Base-by-base conservation (phyloP, 148 eudicot genomes). In the Amaranthus palmeri region DNA sequence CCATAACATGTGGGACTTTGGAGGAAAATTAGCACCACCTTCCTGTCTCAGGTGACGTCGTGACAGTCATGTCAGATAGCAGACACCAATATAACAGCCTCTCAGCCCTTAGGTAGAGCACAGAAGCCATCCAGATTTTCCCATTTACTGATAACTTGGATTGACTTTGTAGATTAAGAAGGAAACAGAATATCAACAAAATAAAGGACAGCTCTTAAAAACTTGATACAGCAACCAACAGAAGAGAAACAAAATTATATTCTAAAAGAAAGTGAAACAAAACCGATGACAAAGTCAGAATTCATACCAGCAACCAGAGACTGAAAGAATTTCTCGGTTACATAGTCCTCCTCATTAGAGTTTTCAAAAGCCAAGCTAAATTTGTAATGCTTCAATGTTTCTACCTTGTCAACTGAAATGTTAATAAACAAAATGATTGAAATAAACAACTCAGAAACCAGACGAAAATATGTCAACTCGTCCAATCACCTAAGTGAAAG, bases 301-400 rank as follows among this genome's bases (percentile, higher is more conserved):
- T 56, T 54, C 74, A 61, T 91, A 93, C 98, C 98, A 71, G 98
- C 92, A 75, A 93, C 98, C 68, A 93, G 98, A 54, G 98, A 93
- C 82, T 93, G 98, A 74, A 93, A 93, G 79, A 85, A 93, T 73
- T 93, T 93, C 75, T 93, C 98, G 42, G 98, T 93, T 14, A 93
- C 98, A 78, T 93, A 93, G 71, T 93, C 98, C 85, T 93, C 98
- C 83, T 91, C 98, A 54, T 91, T 91, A 17, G 98, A 89, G 74
- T 93, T 93, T 83, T 93, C 98, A 80, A 93, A 93, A 67, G 98
- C 98, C 88, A 93, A 81, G 84, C 98, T 93, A 68, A 93, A 93
- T 76, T 83, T 91, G 83, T 91, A 93, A 68, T 70, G 88, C 88
- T 84, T 93, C 76, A 93, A 61, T 65, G 97, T 63, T 78, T 87